Percentiles rank a stretch among this genome's conserved stretches.
phyloP scores from a whole-genome alignment of 176 grass and related monocot species.

The Oryza glaberrima region DNA sequence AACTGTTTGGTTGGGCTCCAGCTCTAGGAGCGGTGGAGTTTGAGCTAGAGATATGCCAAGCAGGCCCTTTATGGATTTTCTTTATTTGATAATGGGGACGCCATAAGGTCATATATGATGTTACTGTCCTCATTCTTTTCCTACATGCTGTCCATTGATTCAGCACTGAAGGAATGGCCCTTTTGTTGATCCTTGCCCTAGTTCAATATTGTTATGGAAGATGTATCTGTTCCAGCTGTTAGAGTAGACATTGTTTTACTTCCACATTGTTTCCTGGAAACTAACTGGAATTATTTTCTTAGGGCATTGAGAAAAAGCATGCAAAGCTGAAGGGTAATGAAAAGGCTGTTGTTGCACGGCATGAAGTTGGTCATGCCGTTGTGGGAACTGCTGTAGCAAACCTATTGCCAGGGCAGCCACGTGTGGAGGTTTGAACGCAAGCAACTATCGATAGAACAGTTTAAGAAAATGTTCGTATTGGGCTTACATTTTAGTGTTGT shows the following conservation, averaged over 20 bases:
- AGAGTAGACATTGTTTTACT: slow-evolving; percentile 1
- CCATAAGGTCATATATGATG: neutral
- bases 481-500: slow-evolving; percentile 28
- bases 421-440: slow-evolving; percentile 78
- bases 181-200: slow-evolving; percentile 9
- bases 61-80: neutral
- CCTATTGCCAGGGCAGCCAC: slow-evolving; percentile 81
- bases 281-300: slow-evolving; percentile 42
- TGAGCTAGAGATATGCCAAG: no score
- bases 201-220: slow-evolving; percentile 10
- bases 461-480: slow-evolving; percentile 11
- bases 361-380: slow-evolving; percentile 98
- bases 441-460: slow-evolving; percentile 37
- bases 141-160: neutral
- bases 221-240: slow-evolving; percentile 1
- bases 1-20: no score
- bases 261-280: slow-evolving; percentile 18
- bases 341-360: slow-evolving; percentile 94
- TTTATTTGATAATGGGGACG: neutral
- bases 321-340: slow-evolving; percentile 89
- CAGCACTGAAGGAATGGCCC: neutral
- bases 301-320: slow-evolving; percentile 99
- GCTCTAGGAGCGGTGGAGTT: no score
- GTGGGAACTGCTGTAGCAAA: slow-evolving; percentile 95
- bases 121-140: neutral